A percentile compares a stretch with the other conserved stretches of the same genome.
Conservation (phyloP, 2,329 filamentous ascomycete genomes). For the Arthrinium phaeospermum region DNA sequence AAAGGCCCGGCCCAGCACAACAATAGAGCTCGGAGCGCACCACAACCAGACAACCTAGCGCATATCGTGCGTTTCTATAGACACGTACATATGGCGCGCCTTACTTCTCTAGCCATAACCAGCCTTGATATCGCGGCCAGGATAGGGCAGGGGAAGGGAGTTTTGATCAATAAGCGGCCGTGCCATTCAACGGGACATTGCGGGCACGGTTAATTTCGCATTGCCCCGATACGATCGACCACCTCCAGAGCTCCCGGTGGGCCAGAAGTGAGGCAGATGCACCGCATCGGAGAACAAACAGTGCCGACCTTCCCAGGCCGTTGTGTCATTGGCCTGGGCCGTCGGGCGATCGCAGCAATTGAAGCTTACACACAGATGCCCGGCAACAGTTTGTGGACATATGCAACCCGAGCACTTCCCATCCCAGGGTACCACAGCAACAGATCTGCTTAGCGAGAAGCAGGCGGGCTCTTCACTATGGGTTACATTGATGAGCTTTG, state of each 20-base stretch:
- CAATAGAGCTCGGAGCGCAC: neutral
- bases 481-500: neutral
- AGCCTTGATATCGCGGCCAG: neutral
- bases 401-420: neutral
- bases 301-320: neutral
- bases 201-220: neutral
- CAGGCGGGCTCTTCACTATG: neutral
- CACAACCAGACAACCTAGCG: neutral
- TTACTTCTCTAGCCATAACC: neutral
- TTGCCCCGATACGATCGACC: neutral
- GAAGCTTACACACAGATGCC: slow-evolving; percentile 10
- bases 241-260: neutral
- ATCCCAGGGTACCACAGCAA: neutral
- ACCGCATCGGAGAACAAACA: neutral
- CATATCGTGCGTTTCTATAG: neutral
- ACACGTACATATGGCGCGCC: neutral
- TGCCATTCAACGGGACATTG: neutral
- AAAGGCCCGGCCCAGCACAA: neutral
- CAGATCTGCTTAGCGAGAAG: neutral
- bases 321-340: slow-evolving; percentile 9
- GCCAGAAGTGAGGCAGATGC: slow-evolving; percentile 15
- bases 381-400: neutral
- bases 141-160: neutral
- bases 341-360: slow-evolving; percentile 18
- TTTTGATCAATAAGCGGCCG: neutral